A percentile compares a stretch with the other conserved stretches of the same genome.
phyloP scores from a whole-genome alignment of 331 rosid species.

The Cucumis variabilis region DNA sequence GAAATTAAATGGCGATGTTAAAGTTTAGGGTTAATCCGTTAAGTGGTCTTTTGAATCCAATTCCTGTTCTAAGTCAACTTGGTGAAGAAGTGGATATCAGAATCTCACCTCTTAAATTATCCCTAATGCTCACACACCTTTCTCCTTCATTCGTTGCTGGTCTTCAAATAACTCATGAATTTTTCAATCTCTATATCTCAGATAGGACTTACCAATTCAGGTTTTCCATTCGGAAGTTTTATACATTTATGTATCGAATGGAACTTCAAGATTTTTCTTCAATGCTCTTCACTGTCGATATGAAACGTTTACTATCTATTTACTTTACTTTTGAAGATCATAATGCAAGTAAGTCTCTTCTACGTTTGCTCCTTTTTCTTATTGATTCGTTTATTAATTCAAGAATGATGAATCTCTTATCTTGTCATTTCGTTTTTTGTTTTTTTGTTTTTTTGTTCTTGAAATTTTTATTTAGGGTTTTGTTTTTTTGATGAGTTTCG shows the following conservation, averaged over 20 bases:
- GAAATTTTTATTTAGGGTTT: too few species aligned
- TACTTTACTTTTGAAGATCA: neutral
- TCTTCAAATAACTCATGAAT: neutral
- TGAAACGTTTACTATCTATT: neutral
- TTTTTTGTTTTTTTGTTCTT: too few species aligned
- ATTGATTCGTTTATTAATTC: too few species aligned
- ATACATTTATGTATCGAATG: neutral
- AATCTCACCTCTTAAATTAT: neutral
- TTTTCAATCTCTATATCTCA: neutral
- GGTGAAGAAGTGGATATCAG: neutral
- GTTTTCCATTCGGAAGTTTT: neutral
- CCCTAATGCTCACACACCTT: neutral
- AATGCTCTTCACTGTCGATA: neutral
- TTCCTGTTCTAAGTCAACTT: neutral
- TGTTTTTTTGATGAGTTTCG: too few species aligned
- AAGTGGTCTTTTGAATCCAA: neutral
- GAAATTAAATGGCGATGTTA: too few species aligned
- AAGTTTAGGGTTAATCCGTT: neutral
- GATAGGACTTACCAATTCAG: neutral
- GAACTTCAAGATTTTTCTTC: neutral
- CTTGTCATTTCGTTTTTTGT: too few species aligned
- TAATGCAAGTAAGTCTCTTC: too few species aligned
- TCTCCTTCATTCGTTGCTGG: neutral
- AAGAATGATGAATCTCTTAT: too few species aligned
- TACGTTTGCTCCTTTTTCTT: too few species aligned